Base-by-base conservation (phyloP, 1,284 basidiomycete genomes). In the Termitomyces sp. region DNA sequence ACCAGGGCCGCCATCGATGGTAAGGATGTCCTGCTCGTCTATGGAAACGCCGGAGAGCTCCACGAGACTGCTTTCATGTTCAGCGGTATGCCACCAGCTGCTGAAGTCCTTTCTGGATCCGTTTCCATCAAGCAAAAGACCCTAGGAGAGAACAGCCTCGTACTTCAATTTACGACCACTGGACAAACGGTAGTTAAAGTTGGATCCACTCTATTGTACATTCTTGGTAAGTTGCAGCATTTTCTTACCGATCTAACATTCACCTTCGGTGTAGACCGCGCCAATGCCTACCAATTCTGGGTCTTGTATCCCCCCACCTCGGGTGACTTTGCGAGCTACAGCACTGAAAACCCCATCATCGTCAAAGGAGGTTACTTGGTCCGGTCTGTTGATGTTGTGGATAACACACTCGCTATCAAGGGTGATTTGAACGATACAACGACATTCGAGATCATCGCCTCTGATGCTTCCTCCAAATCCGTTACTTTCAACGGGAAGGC, bases 201-300 rank as follows among this genome's bases (percentile, higher is more conserved):
- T 44, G 76, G 77, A 8, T 65, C 63, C 13, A 64, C 67, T n/a
- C 61, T 78, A 6, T 56, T 79, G 6, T 79, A 78, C 47, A 71
- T 79, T 49, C 58, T 79, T 40, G 78, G 77, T 75, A 53, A 59
- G 67, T 43, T 3, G 41, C 30, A 5, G 26, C n/a, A 5, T 7
- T 66, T 46, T 5, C 3, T 6, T 8, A 38, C 15, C n/a, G 26
- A 3, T 42, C 34, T 26, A 9, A 31, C 7, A 24, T 30, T 19
- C 4, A 28, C 41, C 6, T n/a, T 34, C 7, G 17, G 15, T 15
- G 12, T 46, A 79, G 78, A 80, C 62, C 76, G 76, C 42, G 64
- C 67, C 36, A 75, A 70, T 38, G 78, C 79, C 4, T 79, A 79
- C 59, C 67, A 77, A 50, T 78, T 78, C 64, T 80, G 78, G 78